phyloP scores from a whole-genome alignment of 768 basidiomycete genomes.

The Lentinula aciculospora region DNA sequence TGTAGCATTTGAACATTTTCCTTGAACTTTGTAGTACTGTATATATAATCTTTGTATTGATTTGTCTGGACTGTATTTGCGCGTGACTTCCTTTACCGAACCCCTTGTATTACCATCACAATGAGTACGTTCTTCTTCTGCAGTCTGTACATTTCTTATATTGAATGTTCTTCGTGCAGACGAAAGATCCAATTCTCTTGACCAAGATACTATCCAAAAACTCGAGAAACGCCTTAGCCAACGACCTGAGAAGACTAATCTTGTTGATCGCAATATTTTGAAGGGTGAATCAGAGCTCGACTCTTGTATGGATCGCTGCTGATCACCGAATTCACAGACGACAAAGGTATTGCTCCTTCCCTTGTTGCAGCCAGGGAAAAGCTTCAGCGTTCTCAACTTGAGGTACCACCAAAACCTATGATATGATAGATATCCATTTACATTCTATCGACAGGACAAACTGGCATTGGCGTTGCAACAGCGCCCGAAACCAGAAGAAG shows the following conservation, averaged over 20 bases:
- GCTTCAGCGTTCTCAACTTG: conserved; percentile 56
- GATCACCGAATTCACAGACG: conserved; percentile 32
- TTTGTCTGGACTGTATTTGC: neutral
- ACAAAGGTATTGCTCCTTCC: conserved; percentile 53
- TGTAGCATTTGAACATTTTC: conserved; percentile 9
- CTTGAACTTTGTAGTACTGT: neutral
- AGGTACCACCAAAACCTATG: conserved; percentile 31
- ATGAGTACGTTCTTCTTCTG: conserved; percentile 1
- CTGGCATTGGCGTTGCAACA: conserved; percentile 54
- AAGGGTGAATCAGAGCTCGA: conserved; percentile 40
- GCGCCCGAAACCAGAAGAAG: conserved; percentile 54
- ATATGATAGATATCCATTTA: neutral
- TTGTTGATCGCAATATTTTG: conserved; percentile 66
- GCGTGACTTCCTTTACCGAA: too few relatives aligned
- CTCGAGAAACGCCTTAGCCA: conserved; percentile 50
- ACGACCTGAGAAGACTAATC: conserved; percentile 54
- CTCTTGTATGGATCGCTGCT: neutral
- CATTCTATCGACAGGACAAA: conserved; percentile 39
- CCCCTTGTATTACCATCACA: conserved; percentile 14
- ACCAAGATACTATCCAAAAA: conserved; percentile 27
- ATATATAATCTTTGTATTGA: too few relatives aligned
- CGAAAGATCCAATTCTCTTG: conserved; percentile 11
- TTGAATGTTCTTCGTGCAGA: conserved; percentile 1
- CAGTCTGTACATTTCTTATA: neutral
- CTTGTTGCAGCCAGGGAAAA: conserved; percentile 55